Base-by-base conservation (phyloP, 495 filamentous ascomycete species). In the Penicillium roqueforti region DNA sequence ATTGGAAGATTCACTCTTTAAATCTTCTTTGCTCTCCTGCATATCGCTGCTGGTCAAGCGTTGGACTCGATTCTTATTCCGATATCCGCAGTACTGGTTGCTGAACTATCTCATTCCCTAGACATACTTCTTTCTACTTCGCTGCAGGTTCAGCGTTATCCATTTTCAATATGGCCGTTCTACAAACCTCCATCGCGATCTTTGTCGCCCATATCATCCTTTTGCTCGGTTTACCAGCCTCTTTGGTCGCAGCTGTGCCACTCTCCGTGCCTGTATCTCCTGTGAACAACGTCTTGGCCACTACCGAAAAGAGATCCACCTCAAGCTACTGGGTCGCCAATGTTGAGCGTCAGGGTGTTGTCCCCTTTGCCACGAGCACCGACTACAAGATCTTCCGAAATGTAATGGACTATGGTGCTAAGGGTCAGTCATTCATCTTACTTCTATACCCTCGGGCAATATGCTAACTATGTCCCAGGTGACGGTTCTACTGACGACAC, bases 401-500 rank as follows among this genome's bases (percentile, higher is more conserved):
- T 65, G 91, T 97, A 25, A 85, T 78, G 71, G 91, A 95, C 58
- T 93, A 81, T 62, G 88, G 88, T 22, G 88, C 88, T 4, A 84
- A 76, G 49, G 87, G 83, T 80, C 63, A 34, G 64, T 43, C 0
- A 11, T 4, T 36, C n/a, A 2, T 22, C 3, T 14, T 6, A 18
- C 10, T 10, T 31, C 10, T 23, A 7, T 29, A 37, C 7, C 55
- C n/a, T 55, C 2, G 61, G 71, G 28, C 62, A 59, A 13, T 11
- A 69, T 44, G 26, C 57, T 67, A 53, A 72, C 45, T 53, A 57
- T 53, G 19, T 2, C 46, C 52, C 55, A 77, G 86, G 86, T 66
- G 87, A 93, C 53, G 91, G 91, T 23, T 68, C 76, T 1, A 89
- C 87, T 4, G 91, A 97, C 68, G 91, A 96, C 64, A 92, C 89